phyloP scores from a whole-genome alignment of 768 basidiomycete species.

The Lactifluus pinguis region DNA sequence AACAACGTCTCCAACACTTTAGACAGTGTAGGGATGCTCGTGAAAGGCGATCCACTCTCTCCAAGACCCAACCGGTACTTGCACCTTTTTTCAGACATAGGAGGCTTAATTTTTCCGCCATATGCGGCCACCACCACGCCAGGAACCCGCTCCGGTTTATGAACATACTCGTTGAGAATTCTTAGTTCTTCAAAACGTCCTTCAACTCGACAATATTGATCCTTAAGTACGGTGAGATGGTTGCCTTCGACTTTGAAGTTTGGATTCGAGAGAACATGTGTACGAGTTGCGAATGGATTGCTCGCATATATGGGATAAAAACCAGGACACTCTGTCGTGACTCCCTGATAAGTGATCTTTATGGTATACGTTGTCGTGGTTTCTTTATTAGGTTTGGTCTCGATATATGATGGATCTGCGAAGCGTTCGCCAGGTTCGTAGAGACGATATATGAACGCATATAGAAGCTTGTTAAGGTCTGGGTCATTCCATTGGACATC shows the following conservation, averaged over 20 bases:
- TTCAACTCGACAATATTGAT: neutral
- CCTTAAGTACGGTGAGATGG: neutral
- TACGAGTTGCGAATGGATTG: no score
- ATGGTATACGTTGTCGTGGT: no score
- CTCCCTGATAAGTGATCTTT: no score
- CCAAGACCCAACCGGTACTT: neutral
- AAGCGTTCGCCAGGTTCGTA: neutral
- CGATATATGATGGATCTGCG: neutral
- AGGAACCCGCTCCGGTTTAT: no score
- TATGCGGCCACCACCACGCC: neutral
- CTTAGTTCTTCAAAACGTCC: neutral
- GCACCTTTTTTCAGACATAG: neutral
- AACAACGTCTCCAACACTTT: no score
- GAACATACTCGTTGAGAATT: neutral
- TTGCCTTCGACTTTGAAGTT: no score
- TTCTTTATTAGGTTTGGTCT: neutral
- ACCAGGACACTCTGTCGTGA: neutral
- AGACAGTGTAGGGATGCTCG: no score
- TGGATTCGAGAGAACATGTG: no score
- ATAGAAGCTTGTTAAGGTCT: no score
- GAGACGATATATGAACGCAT: neutral
- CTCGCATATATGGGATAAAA: neutral
- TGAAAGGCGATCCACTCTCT: no score
- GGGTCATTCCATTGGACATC: no score
- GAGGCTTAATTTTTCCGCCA: neutral